A percentile compares a stretch with the other conserved stretches of the same genome.
Conservation (phyloP, 2,329 filamentous ascomycete genomes). For the Tolypocladium endophyticum region DNA sequence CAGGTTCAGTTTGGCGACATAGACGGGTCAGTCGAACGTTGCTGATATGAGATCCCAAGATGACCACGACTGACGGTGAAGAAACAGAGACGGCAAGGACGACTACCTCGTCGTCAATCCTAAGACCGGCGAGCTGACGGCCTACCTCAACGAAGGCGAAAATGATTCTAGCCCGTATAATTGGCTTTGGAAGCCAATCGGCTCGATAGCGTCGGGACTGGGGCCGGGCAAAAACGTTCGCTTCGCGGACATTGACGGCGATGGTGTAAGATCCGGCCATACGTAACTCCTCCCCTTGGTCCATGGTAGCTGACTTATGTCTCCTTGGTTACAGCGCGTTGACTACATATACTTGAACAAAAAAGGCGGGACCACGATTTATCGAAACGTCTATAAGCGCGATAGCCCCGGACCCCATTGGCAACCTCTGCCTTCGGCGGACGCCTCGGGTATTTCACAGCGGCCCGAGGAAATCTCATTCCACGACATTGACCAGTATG, state of each 20-base stretch:
- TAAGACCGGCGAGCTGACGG: not conserved
- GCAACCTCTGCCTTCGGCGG: not conserved
- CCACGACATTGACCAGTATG: constrained; percentile 7
- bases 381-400: not conserved
- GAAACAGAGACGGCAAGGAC: not conserved
- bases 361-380: not conserved
- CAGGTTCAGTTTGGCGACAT: not conserved
- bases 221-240: constrained; percentile 7
- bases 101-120: not conserved
- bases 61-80: no score
- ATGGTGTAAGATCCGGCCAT: constrained; percentile 6
- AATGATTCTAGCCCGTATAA: not conserved
- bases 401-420: not conserved
- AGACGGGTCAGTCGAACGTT: not conserved
- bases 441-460: constrained; percentile 6
- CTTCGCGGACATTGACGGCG: constrained; percentile 12
- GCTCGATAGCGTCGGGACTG: constrained; percentile 6
- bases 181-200: constrained; percentile 1
- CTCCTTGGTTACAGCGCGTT: not conserved
- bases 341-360: not conserved
- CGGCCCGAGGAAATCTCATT: constrained; percentile 9
- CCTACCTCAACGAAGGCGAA: not conserved
- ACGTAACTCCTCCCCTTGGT: not conserved
- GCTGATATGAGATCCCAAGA: not conserved
- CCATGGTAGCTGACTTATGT: not conserved